phyloP scores from a whole-genome alignment of 1,284 basidiomycete species.

The Xerocomus tenax region DNA sequence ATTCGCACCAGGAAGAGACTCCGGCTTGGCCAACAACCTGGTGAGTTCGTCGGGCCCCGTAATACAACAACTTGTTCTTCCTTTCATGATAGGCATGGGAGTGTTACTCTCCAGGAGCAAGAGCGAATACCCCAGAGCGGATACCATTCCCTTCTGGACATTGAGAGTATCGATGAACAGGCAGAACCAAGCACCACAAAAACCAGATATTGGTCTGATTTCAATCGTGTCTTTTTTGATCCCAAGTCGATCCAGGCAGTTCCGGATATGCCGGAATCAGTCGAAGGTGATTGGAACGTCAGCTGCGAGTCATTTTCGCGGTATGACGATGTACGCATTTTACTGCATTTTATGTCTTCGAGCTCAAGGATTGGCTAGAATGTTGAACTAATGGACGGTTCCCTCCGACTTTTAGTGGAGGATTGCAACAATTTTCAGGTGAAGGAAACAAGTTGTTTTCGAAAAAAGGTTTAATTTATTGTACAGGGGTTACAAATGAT shows the following conservation, averaged over 20 bases:
- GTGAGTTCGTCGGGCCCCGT: conserved; percentile 13
- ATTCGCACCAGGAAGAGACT: conserved; percentile 21
- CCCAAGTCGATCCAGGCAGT: conserved; percentile 58
- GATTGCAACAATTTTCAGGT: conserved; percentile 70
- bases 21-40: conserved; percentile 30
- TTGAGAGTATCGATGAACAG: conserved; percentile 25
- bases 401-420: conserved; percentile 58
- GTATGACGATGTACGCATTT: conserved; percentile 44
- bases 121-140: conserved; percentile 43
- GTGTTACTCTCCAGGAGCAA: conserved; percentile 46
- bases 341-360: not conserved
- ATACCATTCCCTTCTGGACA: conserved; percentile 48
- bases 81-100: conserved; percentile 41
- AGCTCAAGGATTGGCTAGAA: conserved; percentile 35
- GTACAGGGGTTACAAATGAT: conserved; percentile 59
- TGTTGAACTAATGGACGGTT: conserved; percentile 52
- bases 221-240: conserved; percentile 57
- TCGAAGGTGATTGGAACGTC: conserved; percentile 49
- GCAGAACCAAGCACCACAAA: conserved; percentile 21
- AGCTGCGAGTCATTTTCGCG: conserved; percentile 46
- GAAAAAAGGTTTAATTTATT: conserved; percentile 2
- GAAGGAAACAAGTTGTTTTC: conserved; percentile 2
- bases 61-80: conserved; percentile 1
- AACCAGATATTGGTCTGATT: conserved; percentile 74
- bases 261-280: conserved; percentile 44